Conservation (phyloP, 208 protist species). For the Crithidia expoeki region DNA sequence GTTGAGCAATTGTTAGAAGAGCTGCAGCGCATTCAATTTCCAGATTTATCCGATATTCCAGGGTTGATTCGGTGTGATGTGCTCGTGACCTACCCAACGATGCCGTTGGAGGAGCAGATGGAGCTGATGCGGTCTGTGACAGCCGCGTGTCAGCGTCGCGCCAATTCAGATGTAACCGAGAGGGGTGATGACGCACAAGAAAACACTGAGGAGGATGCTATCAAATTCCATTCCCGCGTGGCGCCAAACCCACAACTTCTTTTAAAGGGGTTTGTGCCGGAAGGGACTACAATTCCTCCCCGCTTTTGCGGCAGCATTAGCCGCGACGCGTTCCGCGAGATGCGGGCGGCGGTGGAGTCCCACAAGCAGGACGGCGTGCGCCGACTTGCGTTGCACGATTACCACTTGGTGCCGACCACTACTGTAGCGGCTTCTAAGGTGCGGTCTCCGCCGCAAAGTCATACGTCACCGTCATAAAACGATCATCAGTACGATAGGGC, state of each 20-base stretch:
- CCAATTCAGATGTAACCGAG: no score
- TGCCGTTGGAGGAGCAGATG: constrained; percentile 42
- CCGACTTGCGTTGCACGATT: constrained; percentile 31
- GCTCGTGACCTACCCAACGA: constrained; percentile 63
- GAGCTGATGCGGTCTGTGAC: constrained; percentile 45
- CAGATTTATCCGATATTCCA: constrained; percentile 36
- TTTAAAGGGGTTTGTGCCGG: constrained; percentile 20
- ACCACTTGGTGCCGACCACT: constrained; percentile 6
- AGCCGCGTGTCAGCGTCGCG: constrained; percentile 13
- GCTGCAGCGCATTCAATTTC: constrained; percentile 34
- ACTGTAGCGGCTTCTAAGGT: no score
- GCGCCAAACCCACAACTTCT: constrained; percentile 26
- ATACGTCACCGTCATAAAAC: no score
- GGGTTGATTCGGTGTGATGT: constrained; percentile 75
- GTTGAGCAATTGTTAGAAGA: constrained; percentile 61
- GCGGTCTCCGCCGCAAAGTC: no score
- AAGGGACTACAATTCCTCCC: not conserved
- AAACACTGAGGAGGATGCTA: no score
- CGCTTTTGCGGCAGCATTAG: constrained; percentile 24
- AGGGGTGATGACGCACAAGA: no score
- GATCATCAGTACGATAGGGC: no score
- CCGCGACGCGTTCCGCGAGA: constrained; percentile 34
- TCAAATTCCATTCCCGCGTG: constrained; percentile 13
- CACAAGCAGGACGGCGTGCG: constrained; percentile 68
- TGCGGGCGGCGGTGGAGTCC: constrained; percentile 64